A percentile compares a stretch with the other conserved stretches of the same genome.
Evolutionary conservation across 2,329 filamentous ascomycete genomes (phyloP).

Genomic region (Botryotinia convoluta): DNA sequence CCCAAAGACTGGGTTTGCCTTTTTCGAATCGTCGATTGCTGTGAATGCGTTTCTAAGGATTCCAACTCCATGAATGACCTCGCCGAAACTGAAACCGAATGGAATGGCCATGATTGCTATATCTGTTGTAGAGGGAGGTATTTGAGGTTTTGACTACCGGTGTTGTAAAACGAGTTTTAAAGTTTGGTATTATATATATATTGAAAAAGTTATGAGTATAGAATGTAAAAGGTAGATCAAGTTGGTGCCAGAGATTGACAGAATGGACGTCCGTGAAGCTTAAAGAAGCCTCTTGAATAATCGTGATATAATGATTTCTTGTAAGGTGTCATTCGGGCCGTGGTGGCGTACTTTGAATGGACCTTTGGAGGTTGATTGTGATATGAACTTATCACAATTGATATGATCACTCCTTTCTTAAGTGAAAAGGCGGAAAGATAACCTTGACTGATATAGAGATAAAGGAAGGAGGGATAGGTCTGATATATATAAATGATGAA

Average conservation of each 20-base stretch:
- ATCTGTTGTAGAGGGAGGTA: not conserved
- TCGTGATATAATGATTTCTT: conserved; percentile 16
- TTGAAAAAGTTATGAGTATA: not conserved
- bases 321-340: conserved; percentile 20
- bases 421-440: not conserved
- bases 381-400: conserved; percentile 9
- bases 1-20: conserved; percentile 9
- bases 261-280: conserved; percentile 17
- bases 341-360: not conserved
- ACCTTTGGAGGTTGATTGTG: conserved; percentile 8
- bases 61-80: conserved; percentile 18
- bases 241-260: conserved; percentile 14
- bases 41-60: conserved; percentile 17
- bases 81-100: conserved; percentile 19
- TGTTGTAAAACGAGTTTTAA: not conserved
- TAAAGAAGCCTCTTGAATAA: conserved; percentile 19
- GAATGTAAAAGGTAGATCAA: conserved; percentile 4
- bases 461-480: not conserved
- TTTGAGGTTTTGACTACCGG: not conserved
- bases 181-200: not conserved
- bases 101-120: conserved; percentile 16
- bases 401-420: not conserved
- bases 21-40: conserved; percentile 13
- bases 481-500: conserved; percentile 17
- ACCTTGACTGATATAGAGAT: not conserved